Base-by-base conservation (phyloP, 1,284 basidiomycete genomes). In the Abortiporus biennis region DNA sequence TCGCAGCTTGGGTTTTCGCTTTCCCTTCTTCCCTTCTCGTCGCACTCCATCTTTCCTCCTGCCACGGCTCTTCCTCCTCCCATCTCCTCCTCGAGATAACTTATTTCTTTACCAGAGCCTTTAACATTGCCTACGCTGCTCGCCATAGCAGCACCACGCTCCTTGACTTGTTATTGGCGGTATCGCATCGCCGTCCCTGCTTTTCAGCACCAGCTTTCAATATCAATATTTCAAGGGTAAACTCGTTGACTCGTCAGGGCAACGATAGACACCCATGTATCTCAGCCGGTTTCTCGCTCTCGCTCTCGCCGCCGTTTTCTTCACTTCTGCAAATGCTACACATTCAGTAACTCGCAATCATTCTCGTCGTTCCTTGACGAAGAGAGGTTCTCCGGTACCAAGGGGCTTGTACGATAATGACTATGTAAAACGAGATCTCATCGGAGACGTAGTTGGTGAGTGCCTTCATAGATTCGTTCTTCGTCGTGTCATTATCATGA, bases 331-430 rank as follows among this genome's bases (percentile, higher is more conserved):
- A 16, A 29, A 36, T 21, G 46, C 48, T 12, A 32, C 41, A 13
- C 48, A 47, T 33, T 40, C 42, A 3, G 32, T 54, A 9, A 39
- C 51, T 17, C 50, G 58, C 24, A 65, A 68, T 3, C 69, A 74
- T 62, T 61, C 67, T 11, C 62, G 72, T 35, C 65, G 68, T 19
- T 68, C 70, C 8, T 31, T 64, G n/a, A n/a, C n/a, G n/a, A n/a
- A n/a, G n/a, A n/a, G n/a, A n/a, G n/a, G n/a, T n/a, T n/a, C n/a
- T n/a, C n/a, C n/a, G n/a, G n/a, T n/a, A n/a, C n/a, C n/a, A n/a
- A n/a, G n/a, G n/a, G n/a, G n/a, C n/a, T n/a, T n/a, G n/a, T n/a
- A n/a, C n/a, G n/a, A n/a, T n/a, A n/a, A n/a, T n/a, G n/a, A n/a
- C 42, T 37, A 29, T 43, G 38, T 42, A 23, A 16, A 27, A n/a